Conservation (phyloP, 2,329 filamentous ascomycete genomes). For the Knoxdaviesia proteae region DNA sequence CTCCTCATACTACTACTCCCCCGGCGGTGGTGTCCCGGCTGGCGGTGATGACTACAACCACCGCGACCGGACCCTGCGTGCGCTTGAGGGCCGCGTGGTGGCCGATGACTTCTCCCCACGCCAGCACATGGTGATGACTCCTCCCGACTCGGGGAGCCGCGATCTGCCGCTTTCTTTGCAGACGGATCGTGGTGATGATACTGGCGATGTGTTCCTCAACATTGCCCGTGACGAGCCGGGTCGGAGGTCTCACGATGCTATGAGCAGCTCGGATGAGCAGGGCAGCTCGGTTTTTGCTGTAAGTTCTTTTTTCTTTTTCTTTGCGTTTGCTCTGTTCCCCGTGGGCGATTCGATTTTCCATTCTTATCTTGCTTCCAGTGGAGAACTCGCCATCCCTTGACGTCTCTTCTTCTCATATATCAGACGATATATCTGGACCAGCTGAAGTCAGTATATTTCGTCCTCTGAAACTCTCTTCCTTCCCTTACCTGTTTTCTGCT, state of each 20-base stretch:
- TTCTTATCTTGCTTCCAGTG: neutral
- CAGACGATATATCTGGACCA: no score
- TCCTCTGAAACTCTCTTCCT: neutral
- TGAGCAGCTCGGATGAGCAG: neutral
- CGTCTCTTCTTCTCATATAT: no score
- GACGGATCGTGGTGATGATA: constrained; percentile 23
- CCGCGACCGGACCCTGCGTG: constrained; percentile 27
- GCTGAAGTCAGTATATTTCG: neutral
- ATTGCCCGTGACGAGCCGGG: constrained; percentile 33
- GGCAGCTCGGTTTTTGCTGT: neutral
- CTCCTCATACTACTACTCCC: no score
- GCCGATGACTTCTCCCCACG: no score
- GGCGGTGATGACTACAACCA: constrained; percentile 8
- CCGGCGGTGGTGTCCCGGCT: no score
- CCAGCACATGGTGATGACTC: no score
- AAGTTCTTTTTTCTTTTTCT: neutral
- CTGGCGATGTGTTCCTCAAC: constrained; percentile 35
- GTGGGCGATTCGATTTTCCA: neutral
- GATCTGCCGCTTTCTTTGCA: constrained; percentile 8
- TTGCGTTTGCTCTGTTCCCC: neutral
- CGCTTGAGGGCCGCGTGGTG: constrained; percentile 24
- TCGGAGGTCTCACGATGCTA: constrained; percentile 16
- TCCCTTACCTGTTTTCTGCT: neutral
- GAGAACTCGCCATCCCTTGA: neutral
- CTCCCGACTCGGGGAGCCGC: constrained; percentile 3